These are phyloP conservation scores for Hypseocharis bilobata DNA, from an alignment of 441 rosid genomes.

Conservation along the genomic window DNA sequence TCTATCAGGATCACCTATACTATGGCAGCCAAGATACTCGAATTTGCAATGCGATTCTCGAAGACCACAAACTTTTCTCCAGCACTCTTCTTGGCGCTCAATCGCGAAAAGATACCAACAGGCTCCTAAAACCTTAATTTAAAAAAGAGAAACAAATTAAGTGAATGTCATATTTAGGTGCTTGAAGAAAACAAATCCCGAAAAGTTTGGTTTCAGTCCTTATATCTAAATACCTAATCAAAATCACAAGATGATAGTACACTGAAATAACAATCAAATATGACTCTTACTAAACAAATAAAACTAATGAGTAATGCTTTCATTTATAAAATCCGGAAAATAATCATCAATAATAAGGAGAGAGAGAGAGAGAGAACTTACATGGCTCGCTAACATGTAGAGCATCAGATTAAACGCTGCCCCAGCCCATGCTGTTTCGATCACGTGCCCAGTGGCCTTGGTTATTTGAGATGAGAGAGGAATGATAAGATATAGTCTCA, in stretches of 20 bases:
- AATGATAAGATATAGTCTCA: conserved; percentile 42
- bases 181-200: no score
- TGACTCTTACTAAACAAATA: neutral
- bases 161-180: no score
- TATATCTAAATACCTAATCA: no score
- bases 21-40: conserved; percentile 26
- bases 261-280: neutral
- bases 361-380: conserved; percentile 20
- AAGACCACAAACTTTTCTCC: conserved; percentile 31
- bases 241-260: no score
- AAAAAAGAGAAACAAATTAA: no score
- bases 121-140: conserved; percentile 43
- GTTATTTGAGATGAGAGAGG: conserved; percentile 46
- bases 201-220: no score
- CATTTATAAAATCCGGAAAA: no score
- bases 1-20: conserved; percentile 17
- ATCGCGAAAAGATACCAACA: conserved; percentile 50
- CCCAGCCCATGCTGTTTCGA: conserved; percentile 58
- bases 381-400: conserved; percentile 55
- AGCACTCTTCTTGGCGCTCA: conserved; percentile 42
- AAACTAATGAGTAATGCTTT: no score
- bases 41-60: conserved; percentile 20
- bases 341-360: no score
- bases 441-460: conserved; percentile 40
- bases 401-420: conserved; percentile 58